phyloP scores from a whole-genome alignment of 1,139 yeast genomes.

The Geotrichum candidum region DNA sequence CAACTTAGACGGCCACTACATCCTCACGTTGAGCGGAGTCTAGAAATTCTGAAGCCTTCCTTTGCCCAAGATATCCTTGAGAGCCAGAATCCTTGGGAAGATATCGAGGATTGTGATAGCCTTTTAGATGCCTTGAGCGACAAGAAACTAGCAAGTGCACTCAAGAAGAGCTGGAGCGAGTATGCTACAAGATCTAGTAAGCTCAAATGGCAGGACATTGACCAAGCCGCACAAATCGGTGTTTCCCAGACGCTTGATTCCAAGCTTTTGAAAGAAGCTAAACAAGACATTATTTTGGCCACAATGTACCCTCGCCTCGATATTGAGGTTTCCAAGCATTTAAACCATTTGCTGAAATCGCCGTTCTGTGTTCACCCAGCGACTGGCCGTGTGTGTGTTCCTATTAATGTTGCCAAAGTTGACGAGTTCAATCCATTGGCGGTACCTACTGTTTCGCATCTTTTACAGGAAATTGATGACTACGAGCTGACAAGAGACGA shows the following conservation, averaged over 20 bases:
- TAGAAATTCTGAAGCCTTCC: constrained; percentile 55
- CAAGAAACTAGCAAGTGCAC: constrained; percentile 45
- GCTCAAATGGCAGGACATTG: constrained; percentile 70
- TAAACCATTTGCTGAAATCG: constrained; percentile 87
- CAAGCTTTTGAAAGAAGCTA: constrained; percentile 54
- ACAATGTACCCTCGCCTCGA: constrained; percentile 88
- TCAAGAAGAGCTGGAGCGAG: constrained; percentile 39
- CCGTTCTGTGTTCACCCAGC: constrained; percentile 99
- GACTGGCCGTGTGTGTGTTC: constrained; percentile 95
- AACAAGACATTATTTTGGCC: constrained; percentile 75
- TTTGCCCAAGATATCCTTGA: constrained; percentile 62
- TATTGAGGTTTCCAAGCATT: constrained; percentile 83
- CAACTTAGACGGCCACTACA: constrained; percentile 75
- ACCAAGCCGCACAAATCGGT: constrained; percentile 48
- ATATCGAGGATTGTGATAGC: constrained; percentile 47
- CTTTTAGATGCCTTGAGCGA: constrained; percentile 62
- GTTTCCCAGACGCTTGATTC: constrained; percentile 38
- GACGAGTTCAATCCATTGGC: constrained; percentile 68
- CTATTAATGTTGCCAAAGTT: constrained; percentile 56
- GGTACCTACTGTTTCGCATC: constrained; percentile 67
- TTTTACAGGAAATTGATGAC: constrained; percentile 52
- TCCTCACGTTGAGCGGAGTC: constrained; percentile 67
- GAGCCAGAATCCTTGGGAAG: constrained; percentile 83
- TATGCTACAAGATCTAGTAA: constrained; percentile 8
- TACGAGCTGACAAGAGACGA: constrained; percentile 40